Conservation (phyloP, 331 rosid species). For the Pyracantha coccinea region DNA sequence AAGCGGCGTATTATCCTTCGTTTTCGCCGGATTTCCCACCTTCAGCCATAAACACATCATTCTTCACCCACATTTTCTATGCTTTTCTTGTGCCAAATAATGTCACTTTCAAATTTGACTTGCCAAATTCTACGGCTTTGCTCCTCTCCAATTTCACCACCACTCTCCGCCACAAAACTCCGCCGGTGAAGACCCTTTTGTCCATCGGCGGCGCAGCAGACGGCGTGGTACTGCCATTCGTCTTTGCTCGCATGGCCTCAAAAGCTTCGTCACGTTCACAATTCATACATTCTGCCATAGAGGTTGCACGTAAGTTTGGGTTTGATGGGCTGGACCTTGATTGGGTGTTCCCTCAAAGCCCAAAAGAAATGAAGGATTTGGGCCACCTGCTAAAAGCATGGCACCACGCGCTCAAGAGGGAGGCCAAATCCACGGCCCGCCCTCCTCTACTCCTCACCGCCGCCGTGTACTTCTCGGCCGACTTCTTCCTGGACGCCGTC, state of each 20-base stretch:
- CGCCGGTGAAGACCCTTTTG: constrained; percentile 34
- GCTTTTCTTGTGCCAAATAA: constrained; percentile 49
- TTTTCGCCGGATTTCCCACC: constrained; percentile 33
- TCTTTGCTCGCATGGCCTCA: constrained; percentile 36
- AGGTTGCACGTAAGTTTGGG: constrained; percentile 45
- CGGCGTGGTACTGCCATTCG: background rate
- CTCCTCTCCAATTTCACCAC: constrained; percentile 39
- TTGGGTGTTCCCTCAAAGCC: constrained; percentile 57
- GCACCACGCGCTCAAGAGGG: constrained; percentile 23
- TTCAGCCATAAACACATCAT: constrained; percentile 55
- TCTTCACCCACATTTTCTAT: constrained; percentile 57
- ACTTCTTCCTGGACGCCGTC: constrained; percentile 10
- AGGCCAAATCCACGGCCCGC: constrained; percentile 5
- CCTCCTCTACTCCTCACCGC: constrained; percentile 54
- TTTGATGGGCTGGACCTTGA: constrained; percentile 65
- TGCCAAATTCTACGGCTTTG: constrained; percentile 20
- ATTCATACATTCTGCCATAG: constrained; percentile 49
- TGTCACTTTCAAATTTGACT: constrained; percentile 24
- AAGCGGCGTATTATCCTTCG: constrained; percentile 39
- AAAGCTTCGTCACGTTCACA: constrained; percentile 24
- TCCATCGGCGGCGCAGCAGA: constrained; percentile 62
- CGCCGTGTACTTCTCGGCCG: constrained; percentile 58
- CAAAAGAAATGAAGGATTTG: constrained; percentile 33
- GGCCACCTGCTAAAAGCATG: constrained; percentile 28
- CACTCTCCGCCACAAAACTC: constrained; percentile 22